phyloP scores from a whole-genome alignment of 129 eudicot species.

The Flaveria trinervia region DNA sequence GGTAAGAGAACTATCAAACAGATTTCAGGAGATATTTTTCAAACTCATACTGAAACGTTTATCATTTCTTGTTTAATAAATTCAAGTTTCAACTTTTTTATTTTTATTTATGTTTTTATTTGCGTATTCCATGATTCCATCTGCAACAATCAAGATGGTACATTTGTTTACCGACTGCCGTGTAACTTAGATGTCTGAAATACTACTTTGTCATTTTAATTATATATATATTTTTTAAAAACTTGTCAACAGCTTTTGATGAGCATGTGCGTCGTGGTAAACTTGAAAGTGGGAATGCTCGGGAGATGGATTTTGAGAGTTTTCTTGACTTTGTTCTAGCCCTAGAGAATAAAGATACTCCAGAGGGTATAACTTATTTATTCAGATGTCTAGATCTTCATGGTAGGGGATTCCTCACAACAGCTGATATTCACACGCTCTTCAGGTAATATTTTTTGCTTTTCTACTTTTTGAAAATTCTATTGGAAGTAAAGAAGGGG shows the following conservation, averaged over 20 bases:
- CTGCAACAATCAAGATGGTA: neutral
- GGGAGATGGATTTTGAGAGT: conserved; percentile 97
- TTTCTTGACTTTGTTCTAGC: conserved; percentile 96
- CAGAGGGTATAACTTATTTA: conserved; percentile 88
- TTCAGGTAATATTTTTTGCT: conserved; percentile 60
- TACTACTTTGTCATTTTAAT: neutral
- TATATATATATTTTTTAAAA: too few species aligned
- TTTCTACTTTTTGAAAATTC: neutral
- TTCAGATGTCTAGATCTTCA: conserved; percentile 92
- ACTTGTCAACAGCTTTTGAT: conserved; percentile 61
- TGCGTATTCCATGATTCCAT: conserved; percentile 19
- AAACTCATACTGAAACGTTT: neutral
- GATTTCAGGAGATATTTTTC: neutral
- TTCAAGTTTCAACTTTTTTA: neutral
- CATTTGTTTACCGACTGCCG: too few species aligned
- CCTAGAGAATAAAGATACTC: conserved; percentile 89
- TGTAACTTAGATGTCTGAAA: neutral
- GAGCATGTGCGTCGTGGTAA: conserved; percentile 96
- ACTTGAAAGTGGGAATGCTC: conserved; percentile 65
- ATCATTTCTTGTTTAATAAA: neutral
- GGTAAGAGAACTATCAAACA: conserved; percentile 46
- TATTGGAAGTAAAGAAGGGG: conserved; percentile 78
- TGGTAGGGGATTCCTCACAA: conserved; percentile 85
- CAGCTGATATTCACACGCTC: conserved; percentile 91
- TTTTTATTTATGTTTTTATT: neutral